phyloP scores from a whole-genome alignment of 768 basidiomycete species.

The Leccinum aurantiacum region DNA sequence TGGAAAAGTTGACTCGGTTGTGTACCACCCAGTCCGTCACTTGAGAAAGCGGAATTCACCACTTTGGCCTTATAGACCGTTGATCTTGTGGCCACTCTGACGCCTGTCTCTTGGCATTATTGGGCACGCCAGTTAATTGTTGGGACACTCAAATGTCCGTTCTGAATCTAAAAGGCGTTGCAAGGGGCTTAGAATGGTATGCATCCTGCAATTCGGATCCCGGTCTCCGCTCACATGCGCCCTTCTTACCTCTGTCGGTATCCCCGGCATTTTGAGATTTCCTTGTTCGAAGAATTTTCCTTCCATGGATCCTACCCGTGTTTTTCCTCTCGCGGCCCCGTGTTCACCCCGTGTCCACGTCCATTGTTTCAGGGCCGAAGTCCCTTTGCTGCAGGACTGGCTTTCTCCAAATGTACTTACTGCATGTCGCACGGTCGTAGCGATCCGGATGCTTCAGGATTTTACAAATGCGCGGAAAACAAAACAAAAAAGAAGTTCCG shows the following conservation, averaged over 20 bases:
- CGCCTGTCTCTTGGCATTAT: conserved; percentile 7
- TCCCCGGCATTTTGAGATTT: neutral
- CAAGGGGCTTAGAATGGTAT: neutral
- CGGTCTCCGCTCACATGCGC: neutral
- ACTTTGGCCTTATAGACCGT: neutral
- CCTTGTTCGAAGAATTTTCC: neutral
- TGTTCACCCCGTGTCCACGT: neutral
- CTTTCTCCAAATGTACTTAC: conserved; percentile 1
- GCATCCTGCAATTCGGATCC: neutral
- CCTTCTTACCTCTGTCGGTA: neutral
- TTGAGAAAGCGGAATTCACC: conserved; percentile 5
- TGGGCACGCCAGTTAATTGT: neutral
- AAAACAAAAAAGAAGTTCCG: conserved; percentile 2
- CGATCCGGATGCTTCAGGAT: neutral
- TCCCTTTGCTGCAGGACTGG: neutral
- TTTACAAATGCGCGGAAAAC: neutral
- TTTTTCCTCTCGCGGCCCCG: neutral
- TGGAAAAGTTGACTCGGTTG: neutral
- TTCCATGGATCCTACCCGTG: neutral
- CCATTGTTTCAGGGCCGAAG: neutral
- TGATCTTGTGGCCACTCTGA: conserved; percentile 11
- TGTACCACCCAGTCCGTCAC: neutral
- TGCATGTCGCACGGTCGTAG: conserved; percentile 3
- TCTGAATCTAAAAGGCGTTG: neutral
- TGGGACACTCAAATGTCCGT: neutral